A percentile compares a stretch with the other conserved stretches of the same genome.
Evolutionary conservation across 192 early-diverging fungal species (phyloP).

Genomic region (Dissophora globulifera): DNA sequence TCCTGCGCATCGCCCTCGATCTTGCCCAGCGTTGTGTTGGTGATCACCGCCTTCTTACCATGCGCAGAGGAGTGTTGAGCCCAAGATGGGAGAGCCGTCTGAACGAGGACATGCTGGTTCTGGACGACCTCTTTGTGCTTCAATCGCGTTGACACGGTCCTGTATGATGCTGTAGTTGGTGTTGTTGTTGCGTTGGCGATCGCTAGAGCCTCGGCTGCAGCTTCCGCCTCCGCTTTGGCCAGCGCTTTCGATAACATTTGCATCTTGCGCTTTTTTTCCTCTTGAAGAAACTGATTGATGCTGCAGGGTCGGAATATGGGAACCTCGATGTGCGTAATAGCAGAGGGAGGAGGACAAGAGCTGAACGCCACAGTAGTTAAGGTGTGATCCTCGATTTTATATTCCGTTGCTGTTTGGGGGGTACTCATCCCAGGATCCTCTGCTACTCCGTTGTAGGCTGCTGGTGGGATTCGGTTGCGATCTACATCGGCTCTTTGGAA

Average conservation of each 20-base stretch:
- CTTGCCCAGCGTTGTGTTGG: slow-evolving; percentile 27
- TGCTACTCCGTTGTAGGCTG: slow-evolving; percentile 15
- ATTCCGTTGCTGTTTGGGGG: too few relatives aligned
- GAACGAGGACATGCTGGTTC: slow-evolving; percentile 36
- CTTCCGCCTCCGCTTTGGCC: slow-evolving; percentile 40
- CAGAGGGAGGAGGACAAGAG: slow-evolving; percentile 10
- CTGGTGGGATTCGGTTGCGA: slow-evolving; percentile 11
- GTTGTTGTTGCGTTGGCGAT: neutral
- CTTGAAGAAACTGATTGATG: slow-evolving; percentile 39
- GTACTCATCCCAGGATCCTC: neutral
- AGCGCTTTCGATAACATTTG: slow-evolving; percentile 32
- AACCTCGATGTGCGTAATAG: slow-evolving; percentile 41
- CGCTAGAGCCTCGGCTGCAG: slow-evolving; percentile 25
- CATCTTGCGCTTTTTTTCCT: slow-evolving; percentile 50
- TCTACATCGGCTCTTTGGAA: slow-evolving; percentile 14
- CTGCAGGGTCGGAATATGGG: slow-evolving; percentile 43
- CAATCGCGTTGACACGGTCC: slow-evolving; percentile 38
- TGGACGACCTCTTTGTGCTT: slow-evolving; percentile 43
- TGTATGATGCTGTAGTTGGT: neutral
- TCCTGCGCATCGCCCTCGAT: slow-evolving; percentile 23
- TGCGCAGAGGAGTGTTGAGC: neutral
- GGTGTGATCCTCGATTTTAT: too few relatives aligned
- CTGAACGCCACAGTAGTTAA: too few relatives aligned
- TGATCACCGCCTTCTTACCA: slow-evolving; percentile 26
- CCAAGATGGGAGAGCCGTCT: slow-evolving; percentile 27